Conservation (phyloP, 2,329 filamentous ascomycete species). For the Zasmidium citrigriseum region DNA sequence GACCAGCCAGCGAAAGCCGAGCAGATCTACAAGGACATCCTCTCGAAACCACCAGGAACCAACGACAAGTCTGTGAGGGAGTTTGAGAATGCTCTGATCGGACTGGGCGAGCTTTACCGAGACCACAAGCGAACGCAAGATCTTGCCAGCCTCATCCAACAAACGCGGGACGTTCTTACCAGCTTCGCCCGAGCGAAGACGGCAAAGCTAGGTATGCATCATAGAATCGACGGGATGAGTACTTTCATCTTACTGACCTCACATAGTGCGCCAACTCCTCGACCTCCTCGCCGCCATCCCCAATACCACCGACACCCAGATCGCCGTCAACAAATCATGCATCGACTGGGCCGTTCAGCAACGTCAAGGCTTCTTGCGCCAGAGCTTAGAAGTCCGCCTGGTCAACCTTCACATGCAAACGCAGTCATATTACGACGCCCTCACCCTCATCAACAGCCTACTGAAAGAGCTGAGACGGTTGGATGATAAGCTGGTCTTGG, state of each 20-base stretch:
- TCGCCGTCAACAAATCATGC: slow-evolving; percentile 94
- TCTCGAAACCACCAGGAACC: slow-evolving; percentile 76
- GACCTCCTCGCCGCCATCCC: slow-evolving; percentile 94
- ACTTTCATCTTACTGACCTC: not conserved
- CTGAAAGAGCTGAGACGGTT: slow-evolving; percentile 96
- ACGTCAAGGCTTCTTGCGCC: slow-evolving; percentile 91
- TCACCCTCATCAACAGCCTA: slow-evolving; percentile 94
- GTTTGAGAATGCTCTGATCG: slow-evolving; percentile 87
- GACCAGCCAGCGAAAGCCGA: slow-evolving; percentile 82
- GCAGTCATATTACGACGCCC: slow-evolving; percentile 94
- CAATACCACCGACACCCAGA: slow-evolving; percentile 91
- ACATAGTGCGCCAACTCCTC: slow-evolving; percentile 66
- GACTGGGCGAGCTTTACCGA: slow-evolving; percentile 87
- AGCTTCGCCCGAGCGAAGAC: slow-evolving; percentile 99
- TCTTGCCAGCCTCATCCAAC: slow-evolving; percentile 84
- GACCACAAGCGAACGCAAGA: slow-evolving; percentile 82
- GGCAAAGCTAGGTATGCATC: slow-evolving; percentile 83
- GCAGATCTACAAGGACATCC: slow-evolving; percentile 83
- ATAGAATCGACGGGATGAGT: not conserved
- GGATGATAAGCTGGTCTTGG: slow-evolving; percentile 96
- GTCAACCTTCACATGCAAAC: slow-evolving; percentile 95
- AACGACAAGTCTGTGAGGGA: slow-evolving; percentile 86
- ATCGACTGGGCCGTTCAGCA: slow-evolving; percentile 99
- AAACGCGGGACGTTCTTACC: slow-evolving; percentile 86
- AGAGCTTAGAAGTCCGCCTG: slow-evolving; percentile 95